A percentile compares a stretch with the other conserved stretches of the same genome.
phyloP scores from a whole-genome alignment of 2,329 filamentous ascomycete genomes.

The Paraphaeosphaeria minitans region DNA sequence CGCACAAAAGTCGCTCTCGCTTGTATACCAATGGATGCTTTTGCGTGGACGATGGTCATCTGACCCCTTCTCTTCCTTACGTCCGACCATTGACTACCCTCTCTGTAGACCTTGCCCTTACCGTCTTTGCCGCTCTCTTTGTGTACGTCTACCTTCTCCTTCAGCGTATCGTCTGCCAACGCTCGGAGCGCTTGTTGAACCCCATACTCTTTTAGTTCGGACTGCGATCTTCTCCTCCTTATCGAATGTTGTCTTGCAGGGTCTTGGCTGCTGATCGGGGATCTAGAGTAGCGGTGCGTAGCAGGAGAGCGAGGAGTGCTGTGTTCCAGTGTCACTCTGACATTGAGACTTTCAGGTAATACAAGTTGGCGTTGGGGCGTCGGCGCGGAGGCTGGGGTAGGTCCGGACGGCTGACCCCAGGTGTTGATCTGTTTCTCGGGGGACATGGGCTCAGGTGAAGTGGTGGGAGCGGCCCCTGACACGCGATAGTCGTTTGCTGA shows the following conservation, averaged over 20 bases:
- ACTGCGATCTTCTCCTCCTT: conserved; percentile 30
- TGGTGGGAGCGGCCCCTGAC: conserved; percentile 13
- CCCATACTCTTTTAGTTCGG: conserved; percentile 31
- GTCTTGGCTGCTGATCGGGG: conserved; percentile 22
- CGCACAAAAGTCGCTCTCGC: not conserved
- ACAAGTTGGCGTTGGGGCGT: conserved; percentile 25
- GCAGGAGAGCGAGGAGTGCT: conserved; percentile 18
- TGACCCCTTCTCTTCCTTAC: not conserved
- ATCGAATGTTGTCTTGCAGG: conserved; percentile 27
- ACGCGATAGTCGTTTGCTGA: not conserved
- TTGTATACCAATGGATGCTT: not conserved
- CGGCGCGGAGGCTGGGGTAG: not conserved
- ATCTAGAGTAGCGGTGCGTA: conserved; percentile 28
- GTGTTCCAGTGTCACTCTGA: conserved; percentile 36
- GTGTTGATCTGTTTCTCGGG: conserved; percentile 12
- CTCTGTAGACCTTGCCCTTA: not conserved
- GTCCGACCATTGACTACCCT: conserved; percentile 2
- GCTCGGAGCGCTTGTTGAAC: conserved; percentile 32
- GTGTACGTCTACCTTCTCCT: conserved; percentile 8
- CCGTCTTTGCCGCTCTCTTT: not conserved
- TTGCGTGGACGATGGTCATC: not conserved
- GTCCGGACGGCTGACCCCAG: conserved; percentile 6
- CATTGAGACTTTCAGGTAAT: conserved; percentile 33
- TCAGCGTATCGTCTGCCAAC: conserved; percentile 21
- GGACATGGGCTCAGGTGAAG: conserved; percentile 12